Evolutionary conservation across 495 filamentous ascomycete genomes (phyloP).

Genomic region (Alectoria sarmentosa): DNA sequence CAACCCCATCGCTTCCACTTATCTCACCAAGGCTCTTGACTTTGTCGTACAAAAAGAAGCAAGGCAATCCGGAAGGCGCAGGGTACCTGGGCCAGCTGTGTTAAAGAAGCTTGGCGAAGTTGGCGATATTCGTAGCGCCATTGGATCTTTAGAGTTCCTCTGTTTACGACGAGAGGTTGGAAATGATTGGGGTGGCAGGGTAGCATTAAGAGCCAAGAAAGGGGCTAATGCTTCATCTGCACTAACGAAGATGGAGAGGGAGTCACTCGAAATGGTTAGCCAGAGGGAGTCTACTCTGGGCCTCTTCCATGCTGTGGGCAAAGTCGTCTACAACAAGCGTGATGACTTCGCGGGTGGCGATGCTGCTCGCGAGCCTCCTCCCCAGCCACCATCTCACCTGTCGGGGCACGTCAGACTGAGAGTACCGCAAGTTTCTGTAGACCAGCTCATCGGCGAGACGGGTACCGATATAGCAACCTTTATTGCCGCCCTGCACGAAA

Average conservation of each 20-base stretch:
- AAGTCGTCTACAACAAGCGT: slow-evolving; percentile 91
- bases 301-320: slow-evolving; percentile 94
- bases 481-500: slow-evolving; percentile 89
- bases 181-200: slow-evolving; percentile 61
- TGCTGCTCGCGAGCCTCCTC: slow-evolving; percentile 28
- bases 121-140: slow-evolving; percentile 87
- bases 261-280: slow-evolving; percentile 65
- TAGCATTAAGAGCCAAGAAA: slow-evolving; percentile 50
- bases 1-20: slow-evolving; percentile 82
- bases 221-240: slow-evolving; percentile 46
- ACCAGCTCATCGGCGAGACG: slow-evolving; percentile 76
- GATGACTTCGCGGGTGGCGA: slow-evolving; percentile 33
- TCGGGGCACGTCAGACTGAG: slow-evolving; percentile 54
- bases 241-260: slow-evolving; percentile 63
- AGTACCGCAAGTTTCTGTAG: slow-evolving; percentile 60
- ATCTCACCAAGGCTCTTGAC: slow-evolving; percentile 75
- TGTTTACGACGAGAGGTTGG: slow-evolving; percentile 66
- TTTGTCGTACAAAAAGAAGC: slow-evolving; percentile 75
- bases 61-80: slow-evolving; percentile 55
- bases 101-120: slow-evolving; percentile 69
- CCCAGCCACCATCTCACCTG: slow-evolving; percentile 56
- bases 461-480: slow-evolving; percentile 87
- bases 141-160: slow-evolving; percentile 83
- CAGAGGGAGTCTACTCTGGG: slow-evolving; percentile 81
- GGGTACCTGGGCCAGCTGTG: slow-evolving; percentile 61